Evolutionary conservation across 176 grass and related monocot species (phyloP).

Genomic region (Ananas comosus): DNA sequence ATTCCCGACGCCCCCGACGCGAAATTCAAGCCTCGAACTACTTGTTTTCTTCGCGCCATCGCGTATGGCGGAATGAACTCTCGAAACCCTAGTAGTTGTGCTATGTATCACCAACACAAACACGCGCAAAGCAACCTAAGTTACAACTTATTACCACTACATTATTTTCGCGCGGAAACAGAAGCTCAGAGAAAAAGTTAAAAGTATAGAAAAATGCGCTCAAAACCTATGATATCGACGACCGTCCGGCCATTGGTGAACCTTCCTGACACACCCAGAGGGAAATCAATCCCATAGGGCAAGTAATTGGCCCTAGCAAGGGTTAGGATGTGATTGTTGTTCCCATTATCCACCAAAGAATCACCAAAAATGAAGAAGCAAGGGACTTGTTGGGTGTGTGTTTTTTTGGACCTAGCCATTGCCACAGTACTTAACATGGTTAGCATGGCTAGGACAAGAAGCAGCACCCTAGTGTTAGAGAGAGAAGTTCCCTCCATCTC

Average conservation of each 20-base stretch:
- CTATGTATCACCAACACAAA: conserved; percentile 6
- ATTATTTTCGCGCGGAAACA: too few relatives aligned
- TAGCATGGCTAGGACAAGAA: background rate
- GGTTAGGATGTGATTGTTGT: conserved; percentile 74
- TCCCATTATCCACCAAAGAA: conserved; percentile 87
- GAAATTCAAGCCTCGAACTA: conserved; percentile 58
- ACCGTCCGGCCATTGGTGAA: conserved; percentile 93
- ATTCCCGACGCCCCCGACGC: conserved; percentile 75
- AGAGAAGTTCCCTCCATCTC: background rate
- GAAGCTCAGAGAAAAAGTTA: background rate
- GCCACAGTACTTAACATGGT: background rate
- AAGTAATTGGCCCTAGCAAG: conserved; percentile 78
- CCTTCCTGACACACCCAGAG: conserved; percentile 44
- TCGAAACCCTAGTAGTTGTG: conserved; percentile 46
- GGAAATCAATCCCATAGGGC: conserved; percentile 81
- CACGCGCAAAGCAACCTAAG: background rate
- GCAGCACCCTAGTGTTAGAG: background rate
- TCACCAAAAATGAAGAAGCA: conserved; percentile 93
- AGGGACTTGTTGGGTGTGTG: conserved; percentile 32
- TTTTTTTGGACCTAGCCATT: background rate
- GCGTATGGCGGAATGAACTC: conserved; percentile 63
- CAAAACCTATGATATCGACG: conserved; percentile 66
- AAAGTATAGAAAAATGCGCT: too few relatives aligned
- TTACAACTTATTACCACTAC: too few relatives aligned
- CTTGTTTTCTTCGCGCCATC: conserved; percentile 9